These are phyloP conservation scores for Suillus luteus DNA, from an alignment of 768 basidiomycete genomes.

Conservation along the genomic window DNA sequence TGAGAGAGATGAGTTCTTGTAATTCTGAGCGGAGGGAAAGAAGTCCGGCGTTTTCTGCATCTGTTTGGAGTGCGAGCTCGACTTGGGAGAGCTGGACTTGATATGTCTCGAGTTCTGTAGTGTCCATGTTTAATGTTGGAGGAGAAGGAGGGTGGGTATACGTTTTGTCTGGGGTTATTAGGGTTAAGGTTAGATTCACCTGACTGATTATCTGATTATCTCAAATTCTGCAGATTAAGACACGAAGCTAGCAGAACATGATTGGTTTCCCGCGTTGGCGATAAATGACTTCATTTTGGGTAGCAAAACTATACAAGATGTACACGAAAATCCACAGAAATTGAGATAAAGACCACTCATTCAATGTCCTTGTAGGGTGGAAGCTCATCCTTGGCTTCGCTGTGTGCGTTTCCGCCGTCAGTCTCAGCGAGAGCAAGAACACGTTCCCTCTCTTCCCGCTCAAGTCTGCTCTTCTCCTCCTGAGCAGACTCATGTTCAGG, in stretches of 20 bases:
- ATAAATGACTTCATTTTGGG: background rate
- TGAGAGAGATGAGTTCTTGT: conserved; percentile 80
- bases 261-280: background rate
- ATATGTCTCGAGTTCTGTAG: conserved; percentile 83
- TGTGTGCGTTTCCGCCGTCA: conserved; percentile 16
- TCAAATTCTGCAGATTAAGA: background rate
- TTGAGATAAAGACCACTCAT: conserved; percentile 5
- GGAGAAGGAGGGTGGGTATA: background rate
- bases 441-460: conserved; percentile 68
- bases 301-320: background rate
- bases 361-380: conserved; percentile 47
- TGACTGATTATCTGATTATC: background rate
- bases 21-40: conserved; percentile 74
- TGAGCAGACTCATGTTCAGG: conserved; percentile 49
- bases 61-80: conserved; percentile 72
- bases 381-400: conserved; percentile 38
- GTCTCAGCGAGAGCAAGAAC: conserved; percentile 33
- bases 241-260: background rate
- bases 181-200: conserved; percentile 5
- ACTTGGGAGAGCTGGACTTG: conserved; percentile 91
- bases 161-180: conserved; percentile 3
- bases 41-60: conserved; percentile 76
- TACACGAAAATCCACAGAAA: background rate
- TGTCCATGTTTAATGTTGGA: conserved; percentile 41
- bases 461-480: conserved; percentile 64